phyloP scores from a whole-genome alignment of 2,329 filamentous ascomycete genomes.

The Monilinia vaccinii-corymbosi region DNA sequence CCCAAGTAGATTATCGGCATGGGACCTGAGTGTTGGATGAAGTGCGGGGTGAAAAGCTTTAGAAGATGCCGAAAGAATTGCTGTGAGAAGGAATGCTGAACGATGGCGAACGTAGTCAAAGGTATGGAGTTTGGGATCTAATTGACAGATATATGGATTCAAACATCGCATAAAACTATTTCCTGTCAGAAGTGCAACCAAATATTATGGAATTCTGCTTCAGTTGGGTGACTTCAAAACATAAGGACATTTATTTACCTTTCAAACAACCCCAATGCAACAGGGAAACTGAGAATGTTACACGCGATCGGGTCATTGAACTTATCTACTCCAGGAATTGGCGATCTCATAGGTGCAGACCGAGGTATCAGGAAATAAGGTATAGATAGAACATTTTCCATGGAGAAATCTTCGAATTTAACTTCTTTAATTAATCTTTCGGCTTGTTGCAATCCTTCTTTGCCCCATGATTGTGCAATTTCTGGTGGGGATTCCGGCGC shows the following conservation, averaged over 20 bases:
- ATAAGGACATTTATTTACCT: not conserved
- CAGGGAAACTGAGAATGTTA: constrained; percentile 24
- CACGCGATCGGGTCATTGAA: constrained; percentile 26
- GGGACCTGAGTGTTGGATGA: constrained; percentile 25
- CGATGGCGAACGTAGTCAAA: constrained; percentile 30
- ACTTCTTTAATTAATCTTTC: constrained; percentile 31
- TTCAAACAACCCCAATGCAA: constrained; percentile 19
- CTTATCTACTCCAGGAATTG: not conserved
- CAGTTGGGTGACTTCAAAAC: no score
- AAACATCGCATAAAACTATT: constrained; percentile 32
- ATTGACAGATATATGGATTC: constrained; percentile 35
- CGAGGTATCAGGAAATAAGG: constrained; percentile 5
- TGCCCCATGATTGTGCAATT: not conserved
- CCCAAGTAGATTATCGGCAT: constrained; percentile 28
- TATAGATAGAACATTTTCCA: constrained; percentile 28
- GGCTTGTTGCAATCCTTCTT: constrained; percentile 27
- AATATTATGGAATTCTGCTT: not conserved
- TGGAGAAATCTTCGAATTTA: constrained; percentile 30
- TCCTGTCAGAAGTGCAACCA: not conserved
- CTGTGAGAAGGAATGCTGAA: constrained; percentile 32
- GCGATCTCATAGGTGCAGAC: not conserved
- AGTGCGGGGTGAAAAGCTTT: constrained; percentile 32
- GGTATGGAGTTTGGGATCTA: constrained; percentile 33
- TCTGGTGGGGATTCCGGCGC: not conserved
- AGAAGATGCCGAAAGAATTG: constrained; percentile 30